Conservation (phyloP, 139 green algal species). For the Limnomonas spitsbergensis region DNA sequence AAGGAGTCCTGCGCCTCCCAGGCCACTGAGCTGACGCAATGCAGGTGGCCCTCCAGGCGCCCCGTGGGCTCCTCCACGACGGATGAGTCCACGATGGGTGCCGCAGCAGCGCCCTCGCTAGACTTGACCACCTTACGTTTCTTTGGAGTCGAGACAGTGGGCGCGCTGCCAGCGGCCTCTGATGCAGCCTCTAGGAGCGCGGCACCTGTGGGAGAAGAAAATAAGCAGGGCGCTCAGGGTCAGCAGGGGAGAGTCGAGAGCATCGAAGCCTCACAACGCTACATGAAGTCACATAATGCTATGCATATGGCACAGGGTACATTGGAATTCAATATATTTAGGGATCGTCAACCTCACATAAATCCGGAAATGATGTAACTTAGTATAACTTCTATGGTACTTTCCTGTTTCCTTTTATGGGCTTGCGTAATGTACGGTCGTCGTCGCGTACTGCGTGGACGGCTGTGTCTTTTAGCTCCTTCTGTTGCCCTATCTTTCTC, state of each 20-base stretch:
- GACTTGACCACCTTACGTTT: constrained; percentile 33
- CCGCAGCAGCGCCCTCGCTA: not conserved
- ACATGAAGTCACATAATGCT: not conserved
- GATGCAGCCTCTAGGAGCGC: constrained; percentile 27
- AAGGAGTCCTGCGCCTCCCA: constrained; percentile 41
- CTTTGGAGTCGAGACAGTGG: constrained; percentile 38
- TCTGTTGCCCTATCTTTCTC: too few relatives aligned
- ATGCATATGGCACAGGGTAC: constrained; percentile 4
- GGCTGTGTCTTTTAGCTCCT: too few relatives aligned
- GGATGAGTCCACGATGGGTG: not conserved
- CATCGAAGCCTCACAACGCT: not conserved
- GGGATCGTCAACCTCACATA: too few relatives aligned
- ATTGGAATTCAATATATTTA: too few relatives aligned
- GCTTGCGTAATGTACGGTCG: too few relatives aligned
- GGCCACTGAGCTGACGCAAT: constrained; percentile 60
- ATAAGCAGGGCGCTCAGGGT: not conserved
- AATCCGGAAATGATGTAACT: too few relatives aligned
- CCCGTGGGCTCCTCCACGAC: constrained; percentile 29
- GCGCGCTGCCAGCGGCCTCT: not conserved
- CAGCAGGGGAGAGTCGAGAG: too few relatives aligned
- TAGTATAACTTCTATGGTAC: too few relatives aligned
- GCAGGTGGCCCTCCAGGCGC: constrained; percentile 63
- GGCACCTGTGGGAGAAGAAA: constrained; percentile 5
- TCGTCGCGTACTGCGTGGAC: too few relatives aligned
- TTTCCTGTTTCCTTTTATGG: too few relatives aligned